Evolutionary conservation across 257 asterid genomes (phyloP).

Genomic region (Primulina tabacum): DNA sequence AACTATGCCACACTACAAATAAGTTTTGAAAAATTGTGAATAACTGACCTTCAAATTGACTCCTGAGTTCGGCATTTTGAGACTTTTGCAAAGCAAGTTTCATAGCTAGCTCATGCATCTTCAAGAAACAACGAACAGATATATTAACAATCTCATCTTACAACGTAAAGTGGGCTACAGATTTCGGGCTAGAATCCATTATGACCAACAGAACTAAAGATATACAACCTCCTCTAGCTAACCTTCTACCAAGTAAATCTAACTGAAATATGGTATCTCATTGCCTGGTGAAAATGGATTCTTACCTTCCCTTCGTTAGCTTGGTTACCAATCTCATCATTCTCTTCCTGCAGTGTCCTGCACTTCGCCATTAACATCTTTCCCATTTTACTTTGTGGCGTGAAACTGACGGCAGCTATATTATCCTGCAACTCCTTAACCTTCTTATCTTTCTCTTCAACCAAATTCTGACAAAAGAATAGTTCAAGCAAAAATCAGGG

Average conservation of each 20-base stretch:
- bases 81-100: conserved; percentile 78
- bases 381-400: conserved; percentile 97
- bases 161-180: background rate
- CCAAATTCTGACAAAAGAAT: conserved; percentile 65
- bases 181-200: conserved; percentile 10
- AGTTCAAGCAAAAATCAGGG: conserved; percentile 19
- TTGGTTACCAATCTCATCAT: conserved; percentile 95
- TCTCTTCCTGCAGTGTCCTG: conserved; percentile 91
- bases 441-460: conserved; percentile 95
- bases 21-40: background rate
- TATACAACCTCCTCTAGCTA: conserved; percentile 3
- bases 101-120: conserved; percentile 90
- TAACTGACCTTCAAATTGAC: conserved; percentile 74
- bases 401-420: conserved; percentile 85
- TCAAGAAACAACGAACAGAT: conserved; percentile 17
- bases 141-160: background rate
- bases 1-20: background rate
- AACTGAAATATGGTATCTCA: background rate
- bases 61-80: conserved; percentile 73
- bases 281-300: conserved; percentile 3
- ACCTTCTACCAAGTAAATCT: background rate
- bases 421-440: conserved; percentile 89
- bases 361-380: conserved; percentile 95
- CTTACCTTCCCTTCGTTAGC: conserved; percentile 99
- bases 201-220: conserved; percentile 9